Base-by-base conservation (phyloP, 2,329 filamentous ascomycete genomes). In the Lasiodiplodia sp. region DNA sequence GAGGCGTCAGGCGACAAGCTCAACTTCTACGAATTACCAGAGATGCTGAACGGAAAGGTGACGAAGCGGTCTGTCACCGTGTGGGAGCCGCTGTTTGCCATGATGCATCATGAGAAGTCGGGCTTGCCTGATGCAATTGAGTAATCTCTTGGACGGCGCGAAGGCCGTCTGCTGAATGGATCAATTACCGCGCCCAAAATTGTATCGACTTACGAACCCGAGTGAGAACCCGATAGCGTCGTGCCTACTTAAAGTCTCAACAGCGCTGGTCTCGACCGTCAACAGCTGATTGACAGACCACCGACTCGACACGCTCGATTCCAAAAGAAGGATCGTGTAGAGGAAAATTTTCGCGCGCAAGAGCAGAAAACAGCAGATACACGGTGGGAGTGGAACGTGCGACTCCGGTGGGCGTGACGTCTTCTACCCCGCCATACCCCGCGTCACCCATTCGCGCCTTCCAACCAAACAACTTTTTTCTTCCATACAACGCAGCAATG, bases 71-170 rank as follows among this genome's bases (percentile, higher is more conserved):
- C 81, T 0, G 76, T 80, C 2, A 82, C 81, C 0, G 82, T 86
- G 1, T 86, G 83, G 81, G 84, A 86, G 60, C 83, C 83, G 14
- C 72, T 84, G 23, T 84, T 85, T 71, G 78, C 79, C 67, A 78
- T 78, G 70, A 75, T 82, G 67, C 83, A 85, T 71, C 79, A 80
- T 11, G 82, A 85, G 69, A 69, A 72, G 14, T 84, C 81, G 10
- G 75, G 72, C 0, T 74, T 85, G n/a, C 75, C 79, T 6, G 79
- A 80, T 68, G 78, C 82, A 12, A 66, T 66, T 55, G 21, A 40
- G 37, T 60, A 58, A 28, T 28, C 5, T 5, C 28, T 28, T 28
- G 5, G 28, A 28, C 28, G 28, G 28, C 28, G 28, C 4, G 23
- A 34, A 25, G 12, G 5, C 10, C 12, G 11, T 25, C n/a, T 23